These are phyloP conservation scores for Cordyceps fumosorosea DNA, from an alignment of 2,329 filamentous ascomycete genomes.

Conservation along the genomic window DNA sequence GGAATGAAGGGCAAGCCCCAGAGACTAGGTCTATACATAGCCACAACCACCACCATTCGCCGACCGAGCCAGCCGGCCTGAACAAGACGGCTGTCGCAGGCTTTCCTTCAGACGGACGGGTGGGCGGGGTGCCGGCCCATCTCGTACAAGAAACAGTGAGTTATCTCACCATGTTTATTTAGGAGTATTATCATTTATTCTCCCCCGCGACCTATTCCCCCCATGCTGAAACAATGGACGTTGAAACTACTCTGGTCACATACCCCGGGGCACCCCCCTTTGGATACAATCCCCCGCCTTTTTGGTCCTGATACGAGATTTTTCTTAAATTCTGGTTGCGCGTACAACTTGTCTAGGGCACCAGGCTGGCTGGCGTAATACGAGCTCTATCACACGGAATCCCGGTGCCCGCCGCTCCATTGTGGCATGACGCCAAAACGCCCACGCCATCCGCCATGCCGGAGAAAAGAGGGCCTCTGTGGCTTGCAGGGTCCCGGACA, in stretches of 20 bases:
- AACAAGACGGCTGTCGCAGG: too few relatives aligned
- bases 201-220: too few relatives aligned
- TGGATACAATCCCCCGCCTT: not conserved
- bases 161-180: too few relatives aligned
- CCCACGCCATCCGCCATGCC: not conserved
- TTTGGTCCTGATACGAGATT: constrained; percentile 3
- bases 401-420: not conserved
- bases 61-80: not conserved
- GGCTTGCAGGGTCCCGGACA: not conserved
- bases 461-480: not conserved
- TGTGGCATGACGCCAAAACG: constrained; percentile 1
- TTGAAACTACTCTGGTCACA: not conserved
- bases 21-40: not conserved
- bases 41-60: not conserved
- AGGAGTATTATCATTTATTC: too few relatives aligned
- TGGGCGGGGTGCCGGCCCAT: not conserved
- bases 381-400: not conserved
- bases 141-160: not conserved
- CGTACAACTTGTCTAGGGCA: not conserved
- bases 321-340: not conserved
- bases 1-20: not conserved
- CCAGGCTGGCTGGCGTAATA: not conserved
- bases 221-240: not conserved
- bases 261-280: not conserved
- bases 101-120: too few relatives aligned